Conservation (phyloP, 345 rosid species). For the Carallia pectinifolia region DNA sequence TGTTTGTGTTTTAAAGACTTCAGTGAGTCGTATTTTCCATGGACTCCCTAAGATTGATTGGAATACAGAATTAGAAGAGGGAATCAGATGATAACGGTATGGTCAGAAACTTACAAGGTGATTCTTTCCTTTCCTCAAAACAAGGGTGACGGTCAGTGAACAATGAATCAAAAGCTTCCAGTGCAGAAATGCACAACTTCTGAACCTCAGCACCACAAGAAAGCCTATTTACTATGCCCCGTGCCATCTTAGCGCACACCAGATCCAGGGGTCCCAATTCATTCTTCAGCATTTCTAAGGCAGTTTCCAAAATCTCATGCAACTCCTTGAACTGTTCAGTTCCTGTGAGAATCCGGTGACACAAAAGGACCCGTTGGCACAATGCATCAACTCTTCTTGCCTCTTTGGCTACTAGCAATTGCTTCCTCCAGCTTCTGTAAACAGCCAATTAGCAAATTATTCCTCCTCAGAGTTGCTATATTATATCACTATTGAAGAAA, state of each 20-base stretch:
- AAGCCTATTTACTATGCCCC: constrained; percentile 78
- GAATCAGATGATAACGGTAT: not conserved
- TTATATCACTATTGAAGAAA: not conserved
- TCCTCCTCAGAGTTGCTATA: not conserved
- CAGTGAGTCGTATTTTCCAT: not conserved
- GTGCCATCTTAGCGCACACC: constrained; percentile 58
- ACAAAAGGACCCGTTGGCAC: constrained; percentile 61
- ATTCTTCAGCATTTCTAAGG: constrained; percentile 46
- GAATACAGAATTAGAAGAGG: not conserved
- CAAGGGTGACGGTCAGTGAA: constrained; percentile 14
- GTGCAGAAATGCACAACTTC: constrained; percentile 62
- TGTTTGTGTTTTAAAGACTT: not conserved
- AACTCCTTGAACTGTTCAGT: constrained; percentile 42
- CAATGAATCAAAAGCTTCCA: constrained; percentile 51
- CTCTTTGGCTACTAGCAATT: constrained; percentile 61
- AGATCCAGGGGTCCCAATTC: constrained; percentile 73
- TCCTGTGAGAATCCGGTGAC: constrained; percentile 51
- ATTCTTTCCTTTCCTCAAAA: constrained; percentile 19
- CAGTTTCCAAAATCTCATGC: constrained; percentile 48
- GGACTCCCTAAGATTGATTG: not conserved
- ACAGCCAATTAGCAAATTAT: constrained; percentile 2
- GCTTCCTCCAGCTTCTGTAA: constrained; percentile 67
- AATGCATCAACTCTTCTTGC: constrained; percentile 81
- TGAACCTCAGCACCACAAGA: constrained; percentile 72
- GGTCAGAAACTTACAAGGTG: constrained; percentile 36